phyloP scores from a whole-genome alignment of 257 asterid genomes.

The Scutellaria baicalensis region DNA sequence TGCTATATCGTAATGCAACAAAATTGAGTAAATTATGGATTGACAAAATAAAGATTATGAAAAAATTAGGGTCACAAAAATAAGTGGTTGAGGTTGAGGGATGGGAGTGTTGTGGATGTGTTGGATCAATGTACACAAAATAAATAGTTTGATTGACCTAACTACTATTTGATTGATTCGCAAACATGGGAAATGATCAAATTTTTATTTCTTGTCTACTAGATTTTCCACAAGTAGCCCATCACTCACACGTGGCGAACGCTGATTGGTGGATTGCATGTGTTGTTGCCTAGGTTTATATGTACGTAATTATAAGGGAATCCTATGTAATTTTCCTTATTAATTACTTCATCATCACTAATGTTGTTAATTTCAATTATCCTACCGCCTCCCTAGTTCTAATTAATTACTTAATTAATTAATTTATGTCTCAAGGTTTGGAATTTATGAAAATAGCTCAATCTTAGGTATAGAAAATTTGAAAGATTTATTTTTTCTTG shows the following conservation, averaged over 20 bases:
- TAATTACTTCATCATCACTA: too few species aligned
- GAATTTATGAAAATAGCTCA: too few species aligned
- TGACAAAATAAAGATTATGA: background rate
- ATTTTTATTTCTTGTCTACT: conserved; percentile 24
- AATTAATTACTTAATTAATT: too few species aligned
- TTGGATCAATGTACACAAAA: background rate
- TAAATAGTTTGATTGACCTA: background rate
- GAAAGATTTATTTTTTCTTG: too few species aligned
- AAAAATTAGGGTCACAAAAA: background rate
- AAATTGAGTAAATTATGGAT: too few species aligned
- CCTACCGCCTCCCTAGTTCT: too few species aligned
- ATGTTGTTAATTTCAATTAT: too few species aligned
- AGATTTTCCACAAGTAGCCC: conserved; percentile 14
- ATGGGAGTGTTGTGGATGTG: conserved; percentile 1
- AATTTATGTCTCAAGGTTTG: too few species aligned
- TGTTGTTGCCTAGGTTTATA: conserved; percentile 17
- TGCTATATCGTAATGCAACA: too few species aligned
- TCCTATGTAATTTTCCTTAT: conserved; percentile 23
- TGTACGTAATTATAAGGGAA: conserved; percentile 18
- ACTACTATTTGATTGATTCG: conserved; percentile 7
- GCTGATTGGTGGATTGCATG: conserved; percentile 12
- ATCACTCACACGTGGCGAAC: conserved; percentile 11
- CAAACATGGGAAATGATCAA: conserved; percentile 18
- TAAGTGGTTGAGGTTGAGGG: conserved; percentile 4
- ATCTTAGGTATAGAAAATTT: too few species aligned